phyloP scores from a whole-genome alignment of 805 yeast species.

The Lipomyces sp. region DNA sequence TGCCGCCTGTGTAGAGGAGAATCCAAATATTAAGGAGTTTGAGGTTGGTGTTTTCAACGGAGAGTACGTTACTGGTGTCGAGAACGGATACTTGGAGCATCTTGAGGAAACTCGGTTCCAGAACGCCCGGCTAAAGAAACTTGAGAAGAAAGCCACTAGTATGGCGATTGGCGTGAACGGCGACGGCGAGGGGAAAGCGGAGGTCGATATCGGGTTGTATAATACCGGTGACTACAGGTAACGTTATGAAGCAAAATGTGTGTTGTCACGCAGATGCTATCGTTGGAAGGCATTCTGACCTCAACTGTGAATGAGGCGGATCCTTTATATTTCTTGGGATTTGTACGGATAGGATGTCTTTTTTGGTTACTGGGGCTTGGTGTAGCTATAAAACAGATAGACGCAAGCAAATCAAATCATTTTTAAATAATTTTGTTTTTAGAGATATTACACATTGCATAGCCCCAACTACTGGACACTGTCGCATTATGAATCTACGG shows the following conservation, averaged over 20 bases:
- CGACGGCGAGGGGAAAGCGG: conserved; percentile 74
- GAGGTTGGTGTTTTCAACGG: conserved; percentile 99
- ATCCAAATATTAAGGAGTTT: conserved; percentile 58
- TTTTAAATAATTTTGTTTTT: neutral
- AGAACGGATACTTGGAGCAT: conserved; percentile 77
- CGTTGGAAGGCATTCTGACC: neutral
- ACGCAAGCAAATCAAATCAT: neutral
- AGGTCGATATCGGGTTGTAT: conserved; percentile 66
- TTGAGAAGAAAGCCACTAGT: conserved; percentile 52
- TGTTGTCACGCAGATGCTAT: neutral
- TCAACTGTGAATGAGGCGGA: neutral
- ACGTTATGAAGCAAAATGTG: neutral
- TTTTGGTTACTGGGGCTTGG: neutral
- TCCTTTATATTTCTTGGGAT: neutral
- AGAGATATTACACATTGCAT: neutral
- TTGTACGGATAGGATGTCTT: neutral
- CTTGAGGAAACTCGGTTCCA: conserved; percentile 81
- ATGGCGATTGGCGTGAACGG: conserved; percentile 47
- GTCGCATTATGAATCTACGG: no score
- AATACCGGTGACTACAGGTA: conserved; percentile 58
- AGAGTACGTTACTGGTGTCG: conserved; percentile 90
- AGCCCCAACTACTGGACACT: neutral
- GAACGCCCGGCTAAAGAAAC: conserved; percentile 49
- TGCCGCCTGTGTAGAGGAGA: conserved; percentile 63
- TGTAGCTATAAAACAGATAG: neutral